These are phyloP conservation scores for Leucocoprinus leucothites DNA, from an alignment of 768 basidiomycete genomes.

Conservation along the genomic window DNA sequence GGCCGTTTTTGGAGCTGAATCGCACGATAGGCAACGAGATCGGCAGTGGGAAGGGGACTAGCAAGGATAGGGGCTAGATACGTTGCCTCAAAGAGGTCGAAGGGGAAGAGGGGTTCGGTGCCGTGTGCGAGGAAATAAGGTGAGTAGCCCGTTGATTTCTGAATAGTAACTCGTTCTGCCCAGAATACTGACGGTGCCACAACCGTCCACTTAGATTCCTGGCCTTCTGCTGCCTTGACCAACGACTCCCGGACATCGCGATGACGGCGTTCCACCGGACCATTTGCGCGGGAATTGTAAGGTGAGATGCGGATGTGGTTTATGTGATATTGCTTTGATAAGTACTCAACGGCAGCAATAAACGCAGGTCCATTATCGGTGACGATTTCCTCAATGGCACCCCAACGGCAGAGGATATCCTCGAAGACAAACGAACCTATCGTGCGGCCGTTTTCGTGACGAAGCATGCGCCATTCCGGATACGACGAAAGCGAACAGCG, in stretches of 20 bases:
- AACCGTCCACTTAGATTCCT: slow-evolving; percentile 30
- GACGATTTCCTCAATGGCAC: too few species aligned
- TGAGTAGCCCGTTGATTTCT: slow-evolving; percentile 27
- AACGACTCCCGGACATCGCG: slow-evolving; percentile 24
- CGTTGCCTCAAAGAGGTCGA: slow-evolving; percentile 22
- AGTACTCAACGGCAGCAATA: too few species aligned
- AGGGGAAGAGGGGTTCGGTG: slow-evolving; percentile 29
- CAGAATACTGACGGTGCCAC: slow-evolving; percentile 25
- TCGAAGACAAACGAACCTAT: slow-evolving; percentile 24
- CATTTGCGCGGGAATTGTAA: slow-evolving; percentile 39
- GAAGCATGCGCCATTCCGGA: slow-evolving; percentile 19
- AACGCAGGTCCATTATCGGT: too few species aligned
- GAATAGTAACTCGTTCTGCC: slow-evolving; percentile 28
- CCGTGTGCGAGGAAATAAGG: slow-evolving; percentile 32
- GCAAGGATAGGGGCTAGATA: slow-evolving; percentile 5
- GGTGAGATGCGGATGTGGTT: too few species aligned
- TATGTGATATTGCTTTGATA: too few species aligned
- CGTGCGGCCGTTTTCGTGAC: slow-evolving; percentile 18
- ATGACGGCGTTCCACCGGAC: slow-evolving; percentile 29
- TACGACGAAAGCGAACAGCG: slow-evolving; percentile 19
- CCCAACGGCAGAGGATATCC: too few species aligned
- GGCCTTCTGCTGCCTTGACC: too few species aligned
- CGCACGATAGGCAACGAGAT: slow-evolving; percentile 21
- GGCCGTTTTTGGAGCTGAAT: slow-evolving; percentile 21
- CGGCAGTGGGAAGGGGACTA: slow-evolving; percentile 12